Percentiles rank a stretch among this genome's conserved stretches.
Evolutionary conservation across 2,329 filamentous ascomycete genomes (phyloP).

Genomic region (Cylindrodendrum hubeiense): DNA sequence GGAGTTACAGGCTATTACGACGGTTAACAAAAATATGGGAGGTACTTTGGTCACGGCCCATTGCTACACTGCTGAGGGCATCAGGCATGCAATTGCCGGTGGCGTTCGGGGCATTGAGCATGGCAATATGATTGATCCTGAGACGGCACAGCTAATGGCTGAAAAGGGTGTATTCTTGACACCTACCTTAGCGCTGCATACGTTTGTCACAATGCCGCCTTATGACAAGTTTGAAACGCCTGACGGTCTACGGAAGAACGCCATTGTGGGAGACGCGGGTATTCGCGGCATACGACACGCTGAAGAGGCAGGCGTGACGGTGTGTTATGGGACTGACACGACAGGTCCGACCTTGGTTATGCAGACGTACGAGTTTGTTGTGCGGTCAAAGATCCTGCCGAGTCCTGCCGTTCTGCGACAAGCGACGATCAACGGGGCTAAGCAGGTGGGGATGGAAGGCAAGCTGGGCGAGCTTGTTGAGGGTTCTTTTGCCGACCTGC

Average conservation of each 20-base stretch:
- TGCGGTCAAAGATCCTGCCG: constrained; percentile 42
- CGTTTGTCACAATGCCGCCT: constrained; percentile 59
- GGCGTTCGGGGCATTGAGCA: constrained; percentile 66
- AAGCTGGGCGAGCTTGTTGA: constrained; percentile 62
- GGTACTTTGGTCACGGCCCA: constrained; percentile 69
- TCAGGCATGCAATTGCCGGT: constrained; percentile 66
- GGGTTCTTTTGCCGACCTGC: constrained; percentile 65
- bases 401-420: constrained; percentile 43
- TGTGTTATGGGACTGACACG: constrained; percentile 65
- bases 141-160: constrained; percentile 63
- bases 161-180: constrained; percentile 62
- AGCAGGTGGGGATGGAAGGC: constrained; percentile 59
- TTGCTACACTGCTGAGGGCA: constrained; percentile 67
- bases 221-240: constrained; percentile 58
- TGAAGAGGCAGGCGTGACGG: constrained; percentile 63
- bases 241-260: constrained; percentile 62
- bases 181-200: constrained; percentile 66
- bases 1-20: constrained; percentile 67
- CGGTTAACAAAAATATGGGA: constrained; percentile 62
- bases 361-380: constrained; percentile 50
- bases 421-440: constrained; percentile 62
- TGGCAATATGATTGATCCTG: constrained; percentile 57
- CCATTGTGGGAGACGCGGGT: constrained; percentile 60
- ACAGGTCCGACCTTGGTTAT: constrained; percentile 47
- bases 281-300: constrained; percentile 61